These are phyloP conservation scores for Powellomyces hirtus DNA, from an alignment of 192 early-diverging fungal species.

Conservation along the genomic window DNA sequence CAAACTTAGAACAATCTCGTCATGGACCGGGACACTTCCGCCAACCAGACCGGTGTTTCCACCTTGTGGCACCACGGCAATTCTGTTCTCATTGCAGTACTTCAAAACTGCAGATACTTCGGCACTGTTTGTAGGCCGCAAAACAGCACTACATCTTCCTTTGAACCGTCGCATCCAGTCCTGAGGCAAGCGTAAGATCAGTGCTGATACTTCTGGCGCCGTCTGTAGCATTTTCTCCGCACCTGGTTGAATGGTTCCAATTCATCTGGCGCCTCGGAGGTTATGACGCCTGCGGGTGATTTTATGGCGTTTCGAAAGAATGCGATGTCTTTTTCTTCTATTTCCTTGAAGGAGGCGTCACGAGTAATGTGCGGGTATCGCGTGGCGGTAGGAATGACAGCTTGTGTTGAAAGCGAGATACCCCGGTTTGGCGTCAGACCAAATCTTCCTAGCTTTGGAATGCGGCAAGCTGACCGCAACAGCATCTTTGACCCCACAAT, in stretches of 20 bases:
- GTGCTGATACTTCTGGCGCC: background rate
- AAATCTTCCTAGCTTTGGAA: no score
- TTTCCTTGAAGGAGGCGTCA: conserved; percentile 20
- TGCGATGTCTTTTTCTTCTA: conserved; percentile 29
- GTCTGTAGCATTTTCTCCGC: background rate
- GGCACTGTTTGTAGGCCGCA: conserved; percentile 81
- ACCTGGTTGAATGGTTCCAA: conserved; percentile 47
- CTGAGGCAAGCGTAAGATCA: background rate
- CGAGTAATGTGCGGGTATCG: conserved; percentile 28
- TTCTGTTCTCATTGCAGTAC: conserved; percentile 80
- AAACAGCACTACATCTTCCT: conserved; percentile 75
- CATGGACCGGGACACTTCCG: conserved; percentile 91
- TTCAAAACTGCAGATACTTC: conserved; percentile 80
- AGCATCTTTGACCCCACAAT: no score
- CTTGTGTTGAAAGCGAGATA: no score
- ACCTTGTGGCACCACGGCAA: conserved; percentile 97
- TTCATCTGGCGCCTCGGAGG: conserved; percentile 19
- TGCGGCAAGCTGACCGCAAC: no score
- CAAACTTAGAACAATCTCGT: conserved; percentile 86
- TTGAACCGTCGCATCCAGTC: conserved; percentile 97
- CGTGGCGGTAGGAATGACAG: no score
- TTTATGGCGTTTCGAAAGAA: conserved; percentile 8
- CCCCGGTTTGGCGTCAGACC: no score
- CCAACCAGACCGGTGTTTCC: conserved; percentile 98
- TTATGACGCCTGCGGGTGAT: conserved; percentile 7